Base-by-base conservation (phyloP, 1,284 basidiomycete species). In the Naganishia sp. region DNA sequence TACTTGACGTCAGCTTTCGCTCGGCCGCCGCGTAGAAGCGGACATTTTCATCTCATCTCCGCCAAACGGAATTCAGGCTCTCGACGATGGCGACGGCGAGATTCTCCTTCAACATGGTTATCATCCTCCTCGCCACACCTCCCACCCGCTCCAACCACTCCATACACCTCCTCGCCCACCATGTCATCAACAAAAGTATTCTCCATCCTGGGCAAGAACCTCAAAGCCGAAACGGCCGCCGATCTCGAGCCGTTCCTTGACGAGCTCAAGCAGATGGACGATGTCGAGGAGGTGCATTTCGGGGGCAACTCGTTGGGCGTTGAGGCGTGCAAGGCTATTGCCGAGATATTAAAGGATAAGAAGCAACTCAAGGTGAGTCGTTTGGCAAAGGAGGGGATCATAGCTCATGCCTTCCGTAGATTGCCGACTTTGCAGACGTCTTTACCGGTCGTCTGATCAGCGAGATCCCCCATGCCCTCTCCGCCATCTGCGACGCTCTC, bases 251-350 rank as follows among this genome's bases (percentile, higher is more conserved):
- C 90, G 0, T 85, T 89, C 74, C 82, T 98, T 28, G 83, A 86
- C 41, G 83, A 85, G 71, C 84, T 90, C 72, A 86, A 87, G 45
- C 81, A 85, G 21, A 78, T 83, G 69, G 82, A 78, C 13, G 79
- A 83, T 70, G 79, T 94, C 70, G 88, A 93, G 78, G 93, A 96
- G 81, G 87, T 99, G 69, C 90, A 94, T 76, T 84, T 99, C 67
- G 91, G 94, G 62, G 95, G 93, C 32, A 98, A 99, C 81, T 95
- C 93, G n/a, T 84, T 98, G 61, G 95, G 96, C 63, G 87, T 96
- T 32, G 93, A 91, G 75, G 95, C 95, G 43, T 90, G 92, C 67
- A 79, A 87, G 75, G 91, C 90, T 39, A 85, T 99, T 50, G 93
- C 89, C 61, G 88, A 88, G 57, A 89, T 90, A 60, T 82, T 99